Conservation (phyloP, 805 yeast genomes). For the Yamadazyma phyllophila region DNA sequence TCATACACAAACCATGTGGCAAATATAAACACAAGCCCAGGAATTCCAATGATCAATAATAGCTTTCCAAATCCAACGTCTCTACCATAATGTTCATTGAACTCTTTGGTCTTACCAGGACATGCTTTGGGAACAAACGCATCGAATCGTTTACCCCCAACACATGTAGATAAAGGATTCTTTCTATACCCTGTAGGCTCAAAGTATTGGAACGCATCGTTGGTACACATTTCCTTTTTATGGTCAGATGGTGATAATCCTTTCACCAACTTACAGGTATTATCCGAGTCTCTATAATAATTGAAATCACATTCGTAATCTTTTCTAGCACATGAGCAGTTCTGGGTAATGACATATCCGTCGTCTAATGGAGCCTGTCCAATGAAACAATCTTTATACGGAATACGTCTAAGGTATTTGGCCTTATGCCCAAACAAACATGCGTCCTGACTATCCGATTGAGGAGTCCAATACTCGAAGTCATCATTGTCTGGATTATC, state of each 20-base stretch:
- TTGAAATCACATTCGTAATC: slow-evolving; percentile 96
- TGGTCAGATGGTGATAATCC: slow-evolving; percentile 72
- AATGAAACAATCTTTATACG: slow-evolving; percentile 66
- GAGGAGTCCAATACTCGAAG: slow-evolving; percentile 44
- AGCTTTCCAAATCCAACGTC: slow-evolving; percentile 57
- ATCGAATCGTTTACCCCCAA: slow-evolving; percentile 74
- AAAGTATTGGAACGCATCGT: slow-evolving; percentile 65
- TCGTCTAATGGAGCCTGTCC: slow-evolving; percentile 56
- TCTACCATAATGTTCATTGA: slow-evolving; percentile 48
- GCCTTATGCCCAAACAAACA: slow-evolving; percentile 46
- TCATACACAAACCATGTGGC: slow-evolving; percentile 71
- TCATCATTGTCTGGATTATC: slow-evolving; percentile 42
- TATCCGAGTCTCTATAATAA: slow-evolving; percentile 65
- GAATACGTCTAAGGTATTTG: slow-evolving; percentile 38
- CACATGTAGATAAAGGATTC: slow-evolving; percentile 81
- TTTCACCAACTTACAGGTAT: slow-evolving; percentile 79
- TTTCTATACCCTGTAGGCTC: slow-evolving; percentile 92
- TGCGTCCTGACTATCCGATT: slow-evolving; percentile 33
- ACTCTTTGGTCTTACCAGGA: slow-evolving; percentile 80
- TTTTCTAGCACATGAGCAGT: slow-evolving; percentile 80
- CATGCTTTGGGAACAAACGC: slow-evolving; percentile 67
- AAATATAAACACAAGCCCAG: slow-evolving; percentile 52
- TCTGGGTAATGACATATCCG: slow-evolving; percentile 55
- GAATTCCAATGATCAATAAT: slow-evolving; percentile 53
- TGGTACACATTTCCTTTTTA: slow-evolving; percentile 53